These are phyloP conservation scores for Aspergillus sojae DNA, from an alignment of 2,329 filamentous ascomycete genomes.

Conservation along the genomic window DNA sequence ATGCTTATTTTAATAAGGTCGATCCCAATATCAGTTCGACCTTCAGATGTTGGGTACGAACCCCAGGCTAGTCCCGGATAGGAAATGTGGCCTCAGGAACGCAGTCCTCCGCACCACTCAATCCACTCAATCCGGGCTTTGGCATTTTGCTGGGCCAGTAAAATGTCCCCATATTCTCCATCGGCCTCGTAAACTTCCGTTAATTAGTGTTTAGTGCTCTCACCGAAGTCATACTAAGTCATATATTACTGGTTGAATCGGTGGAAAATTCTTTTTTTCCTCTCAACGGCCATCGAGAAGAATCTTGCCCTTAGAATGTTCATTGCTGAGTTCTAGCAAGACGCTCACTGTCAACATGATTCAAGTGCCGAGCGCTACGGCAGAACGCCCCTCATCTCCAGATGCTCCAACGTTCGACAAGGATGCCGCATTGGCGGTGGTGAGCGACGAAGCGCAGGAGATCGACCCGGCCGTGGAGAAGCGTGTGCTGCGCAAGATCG, in stretches of 20 bases:
- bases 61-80: neutral
- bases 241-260: neutral
- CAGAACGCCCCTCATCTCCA: constrained; percentile 7
- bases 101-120: neutral
- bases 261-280: neutral
- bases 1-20: too few relatives aligned
- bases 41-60: neutral
- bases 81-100: neutral
- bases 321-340: neutral
- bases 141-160: neutral
- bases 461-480: constrained; percentile 59
- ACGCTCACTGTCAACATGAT: constrained; percentile 19
- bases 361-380: constrained; percentile 21
- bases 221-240: neutral
- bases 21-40: neutral
- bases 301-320: neutral
- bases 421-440: constrained; percentile 61
- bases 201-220: neutral
- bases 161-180: neutral
- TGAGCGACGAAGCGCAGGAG: constrained; percentile 52
- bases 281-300: neutral
- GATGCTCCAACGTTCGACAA: constrained; percentile 38
- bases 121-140: neutral
- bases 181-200: neutral
- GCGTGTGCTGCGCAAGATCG: constrained; percentile 67